Conservation (phyloP, 257 asterid species). For the Ligustrum vulgare region DNA sequence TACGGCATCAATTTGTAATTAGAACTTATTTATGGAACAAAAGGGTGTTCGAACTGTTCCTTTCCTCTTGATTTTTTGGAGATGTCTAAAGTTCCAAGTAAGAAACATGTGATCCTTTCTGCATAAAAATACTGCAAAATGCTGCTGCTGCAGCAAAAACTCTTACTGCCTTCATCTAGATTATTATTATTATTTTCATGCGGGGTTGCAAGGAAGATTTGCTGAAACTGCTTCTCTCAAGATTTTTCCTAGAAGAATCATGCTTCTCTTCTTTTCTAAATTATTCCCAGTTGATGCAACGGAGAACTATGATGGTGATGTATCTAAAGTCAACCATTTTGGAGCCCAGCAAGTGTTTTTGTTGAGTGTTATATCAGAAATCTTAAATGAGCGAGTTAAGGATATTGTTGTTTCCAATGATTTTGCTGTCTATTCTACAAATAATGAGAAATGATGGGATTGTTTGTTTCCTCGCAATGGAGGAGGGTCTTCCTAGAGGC, state of each 20-base stretch:
- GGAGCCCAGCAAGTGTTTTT: constrained; percentile 53
- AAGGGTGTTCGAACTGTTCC: too few relatives aligned
- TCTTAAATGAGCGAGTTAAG: constrained; percentile 43
- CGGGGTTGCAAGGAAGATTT: constrained; percentile 54
- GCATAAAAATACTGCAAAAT: too few relatives aligned
- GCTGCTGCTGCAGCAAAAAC: too few relatives aligned
- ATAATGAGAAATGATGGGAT: constrained; percentile 43
- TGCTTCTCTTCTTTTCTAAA: constrained; percentile 45
- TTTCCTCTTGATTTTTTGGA: too few relatives aligned
- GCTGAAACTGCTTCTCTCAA: constrained; percentile 63
- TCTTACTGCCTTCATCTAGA: too few relatives aligned
- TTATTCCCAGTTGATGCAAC: constrained; percentile 26
- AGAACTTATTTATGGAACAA: too few relatives aligned
- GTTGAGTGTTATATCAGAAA: constrained; percentile 54
- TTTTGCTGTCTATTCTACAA: constrained; percentile 45
- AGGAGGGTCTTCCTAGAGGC: constrained; percentile 61
- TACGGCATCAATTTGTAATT: too few relatives aligned
- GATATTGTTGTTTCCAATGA: constrained; percentile 38
- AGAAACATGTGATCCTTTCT: too few relatives aligned
- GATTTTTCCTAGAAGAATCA: constrained; percentile 50
- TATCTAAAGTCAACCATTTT: constrained; percentile 30
- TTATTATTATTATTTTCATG: too few relatives aligned
- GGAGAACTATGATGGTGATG: constrained; percentile 20
- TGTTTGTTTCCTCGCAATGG: constrained; percentile 48
- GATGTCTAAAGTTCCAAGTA: too few relatives aligned